Evolutionary conservation across 2,329 filamentous ascomycete species (phyloP).

Genomic region (Bisporella sp.): DNA sequence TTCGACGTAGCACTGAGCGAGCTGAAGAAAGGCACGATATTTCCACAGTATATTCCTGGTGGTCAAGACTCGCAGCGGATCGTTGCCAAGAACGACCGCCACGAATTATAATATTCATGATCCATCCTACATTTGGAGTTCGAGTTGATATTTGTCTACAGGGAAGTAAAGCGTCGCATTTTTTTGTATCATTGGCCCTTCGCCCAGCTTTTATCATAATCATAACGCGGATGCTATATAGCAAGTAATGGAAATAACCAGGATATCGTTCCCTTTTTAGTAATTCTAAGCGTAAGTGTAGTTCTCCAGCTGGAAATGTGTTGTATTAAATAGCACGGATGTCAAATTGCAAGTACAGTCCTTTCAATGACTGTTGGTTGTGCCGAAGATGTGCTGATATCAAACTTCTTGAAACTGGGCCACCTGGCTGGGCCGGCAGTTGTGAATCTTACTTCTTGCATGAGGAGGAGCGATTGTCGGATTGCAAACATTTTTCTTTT

Average conservation of each 20-base stretch:
- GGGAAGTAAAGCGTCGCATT: too few relatives aligned
- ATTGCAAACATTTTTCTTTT: slow-evolving; percentile 15
- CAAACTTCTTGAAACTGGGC: slow-evolving; percentile 30
- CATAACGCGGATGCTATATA: too few relatives aligned
- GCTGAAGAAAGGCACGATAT: slow-evolving; percentile 39
- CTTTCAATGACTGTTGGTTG: slow-evolving; percentile 76
- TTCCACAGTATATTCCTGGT: slow-evolving; percentile 19
- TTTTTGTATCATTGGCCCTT: too few relatives aligned
- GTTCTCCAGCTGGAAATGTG: too few relatives aligned
- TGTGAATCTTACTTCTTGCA: slow-evolving; percentile 10
- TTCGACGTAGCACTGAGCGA: slow-evolving; percentile 65
- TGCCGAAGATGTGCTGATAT: slow-evolving; percentile 99
- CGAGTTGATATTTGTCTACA: too few relatives aligned
- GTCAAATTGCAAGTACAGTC: slow-evolving; percentile 98
- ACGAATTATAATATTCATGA: slow-evolving; percentile 15
- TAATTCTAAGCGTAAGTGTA: too few relatives aligned
- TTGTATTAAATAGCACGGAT: slow-evolving; percentile 67
- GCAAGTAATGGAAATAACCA: too few relatives aligned
- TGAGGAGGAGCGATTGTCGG: slow-evolving; percentile 14
- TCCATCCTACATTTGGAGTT: background rate
- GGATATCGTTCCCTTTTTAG: too few relatives aligned
- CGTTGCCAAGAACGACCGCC: slow-evolving; percentile 20
- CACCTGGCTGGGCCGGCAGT: slow-evolving; percentile 26
- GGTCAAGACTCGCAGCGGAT: slow-evolving; percentile 20
- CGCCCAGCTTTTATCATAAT: too few relatives aligned